Evolutionary conservation across 192 early-diverging fungal genomes (phyloP).

Genomic region (Podila horticola): DNA sequence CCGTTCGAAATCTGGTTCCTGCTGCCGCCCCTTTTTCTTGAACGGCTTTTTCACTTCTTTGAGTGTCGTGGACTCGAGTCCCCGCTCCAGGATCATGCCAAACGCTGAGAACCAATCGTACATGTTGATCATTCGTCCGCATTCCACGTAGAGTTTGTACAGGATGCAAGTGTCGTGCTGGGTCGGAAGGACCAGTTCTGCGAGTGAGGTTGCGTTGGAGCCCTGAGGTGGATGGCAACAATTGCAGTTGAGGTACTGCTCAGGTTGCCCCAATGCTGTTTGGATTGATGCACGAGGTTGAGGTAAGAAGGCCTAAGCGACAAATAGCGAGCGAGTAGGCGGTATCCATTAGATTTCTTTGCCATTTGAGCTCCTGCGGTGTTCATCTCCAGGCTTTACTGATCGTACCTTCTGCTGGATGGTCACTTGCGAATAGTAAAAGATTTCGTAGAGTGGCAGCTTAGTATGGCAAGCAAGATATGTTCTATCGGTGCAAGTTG

Average conservation of each 20-base stretch:
- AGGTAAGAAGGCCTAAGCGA: constrained; percentile 76
- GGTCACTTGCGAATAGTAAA: constrained; percentile 80
- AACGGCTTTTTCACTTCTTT: constrained; percentile 19
- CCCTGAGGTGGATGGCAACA: constrained; percentile 69
- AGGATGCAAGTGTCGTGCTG: constrained; percentile 89
- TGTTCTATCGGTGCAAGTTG: constrained; percentile 20
- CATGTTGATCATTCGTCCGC: constrained; percentile 93
- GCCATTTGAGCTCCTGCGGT: too few species aligned
- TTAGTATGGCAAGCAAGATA: constrained; percentile 67
- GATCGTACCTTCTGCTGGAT: constrained; percentile 77
- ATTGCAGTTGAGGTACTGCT: constrained; percentile 82
- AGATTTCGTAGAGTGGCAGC: constrained; percentile 78
- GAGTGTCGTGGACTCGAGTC: constrained; percentile 57
- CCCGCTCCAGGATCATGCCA: constrained; percentile 76
- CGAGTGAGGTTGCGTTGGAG: constrained; percentile 19
- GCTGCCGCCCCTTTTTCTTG: constrained; percentile 1
- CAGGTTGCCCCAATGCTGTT: constrained; percentile 81
- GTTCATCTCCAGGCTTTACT: too few species aligned
- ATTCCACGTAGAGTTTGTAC: constrained; percentile 92
- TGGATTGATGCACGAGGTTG: constrained; percentile 88
- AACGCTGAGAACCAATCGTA: constrained; percentile 94
- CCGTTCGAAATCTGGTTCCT: neutral
- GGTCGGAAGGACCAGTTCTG: constrained; percentile 61
- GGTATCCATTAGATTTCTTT: too few species aligned
- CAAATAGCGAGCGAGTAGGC: too few species aligned